Conservation (phyloP, 495 filamentous ascomycete genomes). For the Penicillium canariense region DNA sequence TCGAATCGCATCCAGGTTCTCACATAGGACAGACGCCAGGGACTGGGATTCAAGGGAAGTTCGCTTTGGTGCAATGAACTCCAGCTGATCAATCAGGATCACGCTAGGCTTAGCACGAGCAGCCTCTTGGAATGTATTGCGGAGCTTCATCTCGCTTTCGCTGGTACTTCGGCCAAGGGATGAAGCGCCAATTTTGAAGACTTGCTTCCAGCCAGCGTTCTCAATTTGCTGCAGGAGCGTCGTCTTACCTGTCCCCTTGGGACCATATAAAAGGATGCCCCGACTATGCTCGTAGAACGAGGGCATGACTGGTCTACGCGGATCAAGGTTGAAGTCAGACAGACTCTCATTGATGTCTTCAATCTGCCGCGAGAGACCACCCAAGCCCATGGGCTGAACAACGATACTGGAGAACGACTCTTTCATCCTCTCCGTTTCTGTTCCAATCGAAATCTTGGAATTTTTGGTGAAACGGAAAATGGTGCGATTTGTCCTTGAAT, state of each 20-base stretch:
- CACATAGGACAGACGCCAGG: conserved; percentile 39
- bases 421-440: conserved; percentile 16
- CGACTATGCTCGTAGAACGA: conserved; percentile 43
- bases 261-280: conserved; percentile 74
- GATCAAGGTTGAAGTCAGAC: conserved; percentile 49
- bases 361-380: conserved; percentile 63
- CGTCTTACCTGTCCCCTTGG: conserved; percentile 80
- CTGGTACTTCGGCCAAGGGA: conserved; percentile 44
- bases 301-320: conserved; percentile 38
- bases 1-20: conserved; percentile 44
- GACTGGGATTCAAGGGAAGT: conserved; percentile 39
- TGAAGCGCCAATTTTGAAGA: conserved; percentile 58
- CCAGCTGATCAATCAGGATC: conserved; percentile 79
- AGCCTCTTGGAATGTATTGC: conserved; percentile 71
- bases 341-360: conserved; percentile 66
- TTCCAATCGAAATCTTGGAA: conserved; percentile 36
- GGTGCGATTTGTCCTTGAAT: conserved; percentile 28
- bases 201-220: conserved; percentile 64
- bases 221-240: conserved; percentile 66
- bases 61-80: conserved; percentile 66
- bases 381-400: conserved; percentile 45
- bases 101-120: conserved; percentile 70
- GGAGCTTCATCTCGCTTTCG: conserved; percentile 53
- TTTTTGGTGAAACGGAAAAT: conserved; percentile 34
- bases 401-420: conserved; percentile 20